phyloP scores from a whole-genome alignment of 257 asterid genomes.

The Primulina huaijiensis region DNA sequence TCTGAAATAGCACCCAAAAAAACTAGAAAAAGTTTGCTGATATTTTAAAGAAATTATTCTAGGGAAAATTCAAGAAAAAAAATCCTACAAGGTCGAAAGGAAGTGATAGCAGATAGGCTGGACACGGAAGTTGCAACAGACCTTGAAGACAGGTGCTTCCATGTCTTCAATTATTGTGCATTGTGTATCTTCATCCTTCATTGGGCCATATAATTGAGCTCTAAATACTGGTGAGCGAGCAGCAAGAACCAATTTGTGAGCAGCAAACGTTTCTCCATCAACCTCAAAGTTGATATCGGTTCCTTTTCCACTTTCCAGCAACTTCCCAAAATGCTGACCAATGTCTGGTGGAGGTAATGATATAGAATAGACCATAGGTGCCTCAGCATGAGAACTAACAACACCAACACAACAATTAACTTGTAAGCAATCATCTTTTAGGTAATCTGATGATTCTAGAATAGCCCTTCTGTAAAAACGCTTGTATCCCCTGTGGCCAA shows the following conservation, averaged over 20 bases:
- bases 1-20: background rate
- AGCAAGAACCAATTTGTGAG: conserved; percentile 91
- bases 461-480: conserved; percentile 69
- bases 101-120: background rate
- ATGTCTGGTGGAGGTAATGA: conserved; percentile 77
- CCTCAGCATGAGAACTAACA: conserved; percentile 76
- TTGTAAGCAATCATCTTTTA: conserved; percentile 81
- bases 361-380: conserved; percentile 76
- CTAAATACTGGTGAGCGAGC: conserved; percentile 95
- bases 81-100: background rate
- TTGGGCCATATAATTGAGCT: conserved; percentile 93
- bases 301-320: conserved; percentile 73
- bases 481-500: conserved; percentile 83
- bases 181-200: conserved; percentile 78
- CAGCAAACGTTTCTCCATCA: conserved; percentile 67
- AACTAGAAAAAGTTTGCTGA: too few species aligned
- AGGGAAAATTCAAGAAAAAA: too few species aligned
- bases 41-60: too few species aligned
- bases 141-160: conserved; percentile 92
- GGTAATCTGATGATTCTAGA: conserved; percentile 79
- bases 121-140: conserved; percentile 23
- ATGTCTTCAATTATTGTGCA: conserved; percentile 71
- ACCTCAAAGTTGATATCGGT: conserved; percentile 68
- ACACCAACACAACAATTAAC: conserved; percentile 95
- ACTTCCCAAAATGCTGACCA: conserved; percentile 81